phyloP scores from a whole-genome alignment of 176 grass and related monocot genomes.

The Musa troglodytarum region DNA sequence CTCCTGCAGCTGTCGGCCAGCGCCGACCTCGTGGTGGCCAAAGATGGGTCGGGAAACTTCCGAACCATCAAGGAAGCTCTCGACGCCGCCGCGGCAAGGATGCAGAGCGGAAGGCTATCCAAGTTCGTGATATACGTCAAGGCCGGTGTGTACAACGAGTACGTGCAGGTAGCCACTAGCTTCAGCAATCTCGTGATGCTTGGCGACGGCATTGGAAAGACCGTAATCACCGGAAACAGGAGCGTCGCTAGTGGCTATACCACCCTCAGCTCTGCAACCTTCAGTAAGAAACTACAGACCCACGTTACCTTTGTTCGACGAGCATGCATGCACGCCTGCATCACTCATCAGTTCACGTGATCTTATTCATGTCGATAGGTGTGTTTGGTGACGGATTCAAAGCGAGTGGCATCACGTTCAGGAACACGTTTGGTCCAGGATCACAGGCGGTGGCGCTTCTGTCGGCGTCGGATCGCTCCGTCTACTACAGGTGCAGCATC shows the following conservation, averaged over 20 bases:
- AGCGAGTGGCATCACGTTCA: slow-evolving; percentile 12
- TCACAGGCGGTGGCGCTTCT: slow-evolving; percentile 15
- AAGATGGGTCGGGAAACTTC: slow-evolving; percentile 27
- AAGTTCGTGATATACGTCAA: slow-evolving; percentile 28
- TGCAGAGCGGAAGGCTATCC: neutral
- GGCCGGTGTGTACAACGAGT: slow-evolving; percentile 25
- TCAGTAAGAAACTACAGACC: slow-evolving; percentile 8
- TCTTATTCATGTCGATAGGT: neutral
- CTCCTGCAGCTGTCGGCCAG: slow-evolving; percentile 15
- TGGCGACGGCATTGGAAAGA: slow-evolving; percentile 34
- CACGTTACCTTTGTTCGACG: neutral
- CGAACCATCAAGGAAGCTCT: slow-evolving; percentile 29
- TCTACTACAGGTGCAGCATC: slow-evolving; percentile 14
- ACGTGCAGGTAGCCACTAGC: slow-evolving; percentile 17
- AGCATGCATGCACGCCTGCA: neutral
- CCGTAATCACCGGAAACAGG: slow-evolving; percentile 24
- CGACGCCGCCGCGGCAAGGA: neutral
- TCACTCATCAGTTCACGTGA: neutral
- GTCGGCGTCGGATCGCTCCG: slow-evolving; percentile 13
- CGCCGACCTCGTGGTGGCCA: slow-evolving; percentile 22
- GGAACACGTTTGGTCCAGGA: slow-evolving; percentile 1
- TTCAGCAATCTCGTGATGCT: slow-evolving; percentile 27
- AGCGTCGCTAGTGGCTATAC: slow-evolving; percentile 32
- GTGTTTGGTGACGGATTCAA: slow-evolving; percentile 9
- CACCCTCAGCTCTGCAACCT: slow-evolving; percentile 33